These are phyloP conservation scores for Kurtzmaniella natalensis DNA, from an alignment of 1,139 yeast species.

Conservation along the genomic window DNA sequence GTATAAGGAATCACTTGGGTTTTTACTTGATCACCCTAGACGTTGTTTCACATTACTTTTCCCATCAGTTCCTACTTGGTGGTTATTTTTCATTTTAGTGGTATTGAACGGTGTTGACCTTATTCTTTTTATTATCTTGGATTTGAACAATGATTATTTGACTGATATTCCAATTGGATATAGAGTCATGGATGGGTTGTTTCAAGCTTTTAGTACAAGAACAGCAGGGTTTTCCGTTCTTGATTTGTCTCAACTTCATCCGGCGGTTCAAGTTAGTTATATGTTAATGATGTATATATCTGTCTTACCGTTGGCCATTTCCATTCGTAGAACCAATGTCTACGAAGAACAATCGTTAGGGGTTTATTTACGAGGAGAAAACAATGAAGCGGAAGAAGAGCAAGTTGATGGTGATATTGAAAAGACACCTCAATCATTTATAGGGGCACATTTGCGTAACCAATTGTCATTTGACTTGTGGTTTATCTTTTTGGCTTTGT, in stretches of 20 bases:
- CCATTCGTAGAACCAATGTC: slow-evolving; percentile 93
- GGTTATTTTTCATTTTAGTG: slow-evolving; percentile 75
- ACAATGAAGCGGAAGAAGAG: slow-evolving; percentile 21
- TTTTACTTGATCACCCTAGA: slow-evolving; percentile 90
- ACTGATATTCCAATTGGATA: slow-evolving; percentile 56
- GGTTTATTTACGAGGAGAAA: slow-evolving; percentile 52
- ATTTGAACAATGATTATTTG: slow-evolving; percentile 50
- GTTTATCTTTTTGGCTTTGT: slow-evolving; percentile 84
- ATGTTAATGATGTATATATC: slow-evolving; percentile 98
- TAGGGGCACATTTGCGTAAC: slow-evolving; percentile 84
- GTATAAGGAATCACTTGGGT: slow-evolving; percentile 74
- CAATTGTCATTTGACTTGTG: slow-evolving; percentile 93
- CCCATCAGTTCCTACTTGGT: slow-evolving; percentile 94
- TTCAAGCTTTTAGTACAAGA: slow-evolving; percentile 88
- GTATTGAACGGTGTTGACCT: slow-evolving; percentile 73
- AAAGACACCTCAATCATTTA: slow-evolving; percentile 51
- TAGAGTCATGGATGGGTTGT: slow-evolving; percentile 74
- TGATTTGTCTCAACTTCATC: slow-evolving; percentile 66
- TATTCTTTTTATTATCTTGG: slow-evolving; percentile 73
- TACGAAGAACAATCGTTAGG: slow-evolving; percentile 97
- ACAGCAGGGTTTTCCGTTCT: slow-evolving; percentile 87
- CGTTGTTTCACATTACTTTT: slow-evolving; percentile 91
- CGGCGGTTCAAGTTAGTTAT: slow-evolving; percentile 91
- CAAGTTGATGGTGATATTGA: slow-evolving; percentile 23
- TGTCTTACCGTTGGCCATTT: slow-evolving; percentile 90